Evolutionary conservation across 2,329 filamentous ascomycete genomes (phyloP), one percentile per base, ranked within the genome.

Genomic region (Dothideomycetes sp.): DNA sequence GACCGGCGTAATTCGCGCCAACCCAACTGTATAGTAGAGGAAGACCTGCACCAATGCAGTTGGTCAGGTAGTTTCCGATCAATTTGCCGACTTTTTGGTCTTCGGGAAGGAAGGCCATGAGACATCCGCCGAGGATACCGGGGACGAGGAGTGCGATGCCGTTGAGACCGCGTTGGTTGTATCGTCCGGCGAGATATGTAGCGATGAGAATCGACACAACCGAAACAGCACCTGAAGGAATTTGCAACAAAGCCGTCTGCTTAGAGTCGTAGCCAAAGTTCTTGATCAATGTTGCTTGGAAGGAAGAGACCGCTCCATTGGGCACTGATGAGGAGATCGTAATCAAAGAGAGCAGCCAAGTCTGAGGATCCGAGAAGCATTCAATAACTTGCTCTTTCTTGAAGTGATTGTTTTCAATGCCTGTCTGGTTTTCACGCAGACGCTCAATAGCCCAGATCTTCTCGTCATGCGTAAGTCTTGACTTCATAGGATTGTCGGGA

Each of bases 1-100:
- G 79, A 0, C 82, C 82, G 17, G 76, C 82, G 15, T 82, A 67
- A 51, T 86, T 63, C 2, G 55, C 55, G 3, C 54, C 51, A 3
- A 57, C 48, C 53, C 61, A 64, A 29, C 54, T 55, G 36, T 59
- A 64, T 23, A 65, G 43, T 4, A 67, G 47, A 5, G 60, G 57
- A 4, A 65, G 45, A 8, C 55, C 55, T 1, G 62, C 55, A 5
- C 61, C 58, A 33, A 65, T 59, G 9, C 54, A 50, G 33, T 65
- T 63, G 35, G 59, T 58, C 11, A 65, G 49, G 37, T 64, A 66
- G 34, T 62, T 61, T 0, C 62, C 63, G 5, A 60, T 55, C 23
- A 65, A 48, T 30, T 53, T 59, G 2, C 71, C 72, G 0, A 63
- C 54, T 23, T 61, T 64, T 49, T 73, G 69, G 33, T 51, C 58